phyloP scores from a whole-genome alignment of 2,329 filamentous ascomycete genomes.

The Anisogramma anomala region DNA sequence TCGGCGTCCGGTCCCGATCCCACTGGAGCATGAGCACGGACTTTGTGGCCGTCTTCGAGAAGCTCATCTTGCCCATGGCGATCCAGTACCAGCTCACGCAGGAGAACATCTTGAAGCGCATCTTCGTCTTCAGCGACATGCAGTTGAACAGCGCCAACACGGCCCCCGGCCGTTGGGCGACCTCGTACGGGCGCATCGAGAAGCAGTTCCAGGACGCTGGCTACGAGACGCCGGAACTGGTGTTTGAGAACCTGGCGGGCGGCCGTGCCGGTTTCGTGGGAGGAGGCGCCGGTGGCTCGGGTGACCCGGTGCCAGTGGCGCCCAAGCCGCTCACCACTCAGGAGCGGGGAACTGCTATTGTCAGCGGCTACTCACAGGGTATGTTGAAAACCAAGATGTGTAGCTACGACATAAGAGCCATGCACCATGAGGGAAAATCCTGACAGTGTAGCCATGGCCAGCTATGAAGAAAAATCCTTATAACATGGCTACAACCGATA shows the following conservation, averaged over 20 bases:
- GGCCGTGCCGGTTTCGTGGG: constrained; percentile 20
- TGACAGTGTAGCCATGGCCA: no score
- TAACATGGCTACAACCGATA: no score
- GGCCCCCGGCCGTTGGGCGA: constrained; percentile 24
- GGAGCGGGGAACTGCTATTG: constrained; percentile 34
- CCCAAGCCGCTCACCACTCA: constrained; percentile 38
- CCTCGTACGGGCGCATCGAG: constrained; percentile 39
- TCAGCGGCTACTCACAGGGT: constrained; percentile 46
- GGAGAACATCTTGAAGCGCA: constrained; percentile 48
- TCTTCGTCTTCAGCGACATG: constrained; percentile 53
- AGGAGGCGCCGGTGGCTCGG: background rate
- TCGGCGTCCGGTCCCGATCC: constrained; percentile 20
- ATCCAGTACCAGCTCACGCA: constrained; percentile 34
- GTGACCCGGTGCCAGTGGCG: constrained; percentile 23
- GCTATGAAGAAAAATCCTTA: no score
- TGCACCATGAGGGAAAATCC: no score
- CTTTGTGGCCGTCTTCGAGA: constrained; percentile 42
- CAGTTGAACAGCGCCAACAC: constrained; percentile 36
- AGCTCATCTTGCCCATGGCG: constrained; percentile 43
- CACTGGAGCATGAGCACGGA: constrained; percentile 37
- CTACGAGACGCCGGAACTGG: constrained; percentile 46
- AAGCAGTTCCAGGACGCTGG: constrained; percentile 33
- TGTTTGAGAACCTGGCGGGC: constrained; percentile 49
- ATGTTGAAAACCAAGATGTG: constrained; percentile 48
- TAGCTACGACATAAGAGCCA: no score